A percentile compares a stretch with the other conserved stretches of the same genome.
phyloP scores from a whole-genome alignment of 202 grass and related monocot species.

The Thinopyrum obtusiflorum region DNA sequence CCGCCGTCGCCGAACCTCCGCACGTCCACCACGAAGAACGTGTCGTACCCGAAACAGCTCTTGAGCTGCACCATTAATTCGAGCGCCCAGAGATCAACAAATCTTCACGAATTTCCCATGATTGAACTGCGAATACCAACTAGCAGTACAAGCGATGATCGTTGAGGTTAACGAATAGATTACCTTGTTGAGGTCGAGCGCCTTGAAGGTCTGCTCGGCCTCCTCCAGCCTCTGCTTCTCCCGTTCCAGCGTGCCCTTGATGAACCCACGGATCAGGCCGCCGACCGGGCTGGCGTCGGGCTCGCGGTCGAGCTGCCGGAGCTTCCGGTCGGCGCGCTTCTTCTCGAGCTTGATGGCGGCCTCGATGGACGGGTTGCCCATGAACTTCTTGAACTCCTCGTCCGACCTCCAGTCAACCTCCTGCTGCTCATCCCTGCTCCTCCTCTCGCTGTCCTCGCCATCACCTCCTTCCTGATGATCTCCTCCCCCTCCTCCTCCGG shows the following conservation, averaged over 20 bases:
- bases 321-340: conserved; percentile 74
- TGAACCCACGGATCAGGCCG: conserved; percentile 52
- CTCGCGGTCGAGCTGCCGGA: conserved; percentile 78
- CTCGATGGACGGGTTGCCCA: conserved; percentile 95
- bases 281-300: conserved; percentile 63
- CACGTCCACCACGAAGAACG: conserved; percentile 88
- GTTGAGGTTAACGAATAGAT: not conserved
- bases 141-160: not conserved
- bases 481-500: not conserved
- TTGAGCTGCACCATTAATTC: conserved; percentile 53
- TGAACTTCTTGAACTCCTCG: conserved; percentile 98
- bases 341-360: conserved; percentile 95
- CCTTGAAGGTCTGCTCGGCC: conserved; percentile 77
- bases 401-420: conserved; percentile 96
- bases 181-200: conserved; percentile 89
- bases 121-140: not conserved
- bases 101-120: not conserved
- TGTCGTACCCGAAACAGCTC: conserved; percentile 91
- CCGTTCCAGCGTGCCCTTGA: conserved; percentile 52
- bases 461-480: conserved; percentile 14
- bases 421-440: conserved; percentile 63
- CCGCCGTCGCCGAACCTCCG: conserved; percentile 86
- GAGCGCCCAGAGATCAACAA: not conserved
- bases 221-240: conserved; percentile 86
- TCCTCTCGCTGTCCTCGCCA: not conserved